A percentile compares a stretch with the other conserved stretches of the same genome.
These are phyloP conservation scores for Quillaja saponaria DNA, from an alignment of 306 rosid genomes.

Conservation along the genomic window DNA sequence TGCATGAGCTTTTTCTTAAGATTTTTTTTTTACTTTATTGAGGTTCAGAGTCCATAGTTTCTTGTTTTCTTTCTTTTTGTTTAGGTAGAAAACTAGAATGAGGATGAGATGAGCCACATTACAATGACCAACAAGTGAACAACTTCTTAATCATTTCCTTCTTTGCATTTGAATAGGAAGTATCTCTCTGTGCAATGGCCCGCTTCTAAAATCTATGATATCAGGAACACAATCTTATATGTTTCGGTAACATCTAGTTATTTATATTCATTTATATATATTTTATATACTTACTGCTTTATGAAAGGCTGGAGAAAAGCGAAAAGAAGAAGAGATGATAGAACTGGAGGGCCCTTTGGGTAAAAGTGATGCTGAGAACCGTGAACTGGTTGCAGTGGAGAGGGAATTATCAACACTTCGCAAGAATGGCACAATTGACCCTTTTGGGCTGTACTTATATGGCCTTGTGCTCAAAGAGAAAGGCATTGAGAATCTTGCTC, in stretches of 20 bases:
- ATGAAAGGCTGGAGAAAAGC: conserved; percentile 90
- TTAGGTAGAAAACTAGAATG: no score
- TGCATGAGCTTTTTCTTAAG: no score
- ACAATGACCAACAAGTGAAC: no score
- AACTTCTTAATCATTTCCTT: no score
- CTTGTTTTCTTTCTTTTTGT: no score
- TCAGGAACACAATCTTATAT: neutral
- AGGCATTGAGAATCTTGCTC: conserved; percentile 77
- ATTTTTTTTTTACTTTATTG: no score
- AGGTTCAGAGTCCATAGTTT: no score
- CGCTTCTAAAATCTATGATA: no score
- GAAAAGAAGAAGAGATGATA: conserved; percentile 93
- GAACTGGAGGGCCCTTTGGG: conserved; percentile 98
- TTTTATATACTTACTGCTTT: conserved; percentile 2
- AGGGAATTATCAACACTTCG: conserved; percentile 79
- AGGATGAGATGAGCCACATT: no score
- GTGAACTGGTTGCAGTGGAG: conserved; percentile 79
- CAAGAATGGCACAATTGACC: conserved; percentile 72
- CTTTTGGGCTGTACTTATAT: conserved; percentile 83
- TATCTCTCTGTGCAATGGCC: no score
- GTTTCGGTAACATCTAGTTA: neutral
- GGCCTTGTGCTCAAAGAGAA: conserved; percentile 91
- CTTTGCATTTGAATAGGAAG: no score
- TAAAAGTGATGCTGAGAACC: conserved; percentile 70
- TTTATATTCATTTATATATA: neutral